Evolutionary conservation across 805 yeast genomes (phyloP).

Genomic region (Komagataella mondaviorum): DNA sequence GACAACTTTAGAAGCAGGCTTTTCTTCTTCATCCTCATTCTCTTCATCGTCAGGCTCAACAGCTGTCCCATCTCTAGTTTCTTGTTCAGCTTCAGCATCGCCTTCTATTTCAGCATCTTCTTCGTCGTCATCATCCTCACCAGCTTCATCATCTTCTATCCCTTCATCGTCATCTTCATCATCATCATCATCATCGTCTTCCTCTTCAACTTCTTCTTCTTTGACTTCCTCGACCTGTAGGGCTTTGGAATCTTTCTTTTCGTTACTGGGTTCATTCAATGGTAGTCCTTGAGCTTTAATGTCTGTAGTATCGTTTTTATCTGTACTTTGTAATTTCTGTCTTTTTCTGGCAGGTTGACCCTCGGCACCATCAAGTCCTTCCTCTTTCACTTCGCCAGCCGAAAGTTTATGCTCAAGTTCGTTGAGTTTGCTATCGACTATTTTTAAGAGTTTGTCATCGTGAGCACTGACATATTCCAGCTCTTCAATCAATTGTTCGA

Average conservation of each 20-base stretch:
- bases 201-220: conserved; percentile 1
- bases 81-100: conserved; percentile 3
- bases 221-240: background rate
- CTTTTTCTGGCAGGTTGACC: conserved; percentile 1
- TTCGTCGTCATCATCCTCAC: conserved; percentile 7
- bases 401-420: background rate
- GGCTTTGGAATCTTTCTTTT: conserved; percentile 1
- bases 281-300: background rate
- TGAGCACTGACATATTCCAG: conserved; percentile 18
- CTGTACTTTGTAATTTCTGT: background rate
- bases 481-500: conserved; percentile 25
- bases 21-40: conserved; percentile 1
- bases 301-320: background rate
- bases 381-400: conserved; percentile 3
- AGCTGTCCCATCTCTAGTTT: conserved; percentile 2
- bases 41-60: background rate
- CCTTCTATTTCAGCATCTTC: conserved; percentile 2
- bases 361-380: conserved; percentile 3
- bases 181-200: conserved; percentile 1
- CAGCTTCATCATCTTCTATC: conserved; percentile 1
- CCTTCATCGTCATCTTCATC: conserved; percentile 5
- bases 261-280: conserved; percentile 1
- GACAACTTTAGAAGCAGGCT: background rate
- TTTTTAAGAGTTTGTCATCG: conserved; percentile 16
- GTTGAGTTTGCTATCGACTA: background rate